Evolutionary conservation across 2,329 filamentous ascomycete species (phyloP), one percentile per base, ranked within the genome.

Genomic region (Alternaria gaisen): DNA sequence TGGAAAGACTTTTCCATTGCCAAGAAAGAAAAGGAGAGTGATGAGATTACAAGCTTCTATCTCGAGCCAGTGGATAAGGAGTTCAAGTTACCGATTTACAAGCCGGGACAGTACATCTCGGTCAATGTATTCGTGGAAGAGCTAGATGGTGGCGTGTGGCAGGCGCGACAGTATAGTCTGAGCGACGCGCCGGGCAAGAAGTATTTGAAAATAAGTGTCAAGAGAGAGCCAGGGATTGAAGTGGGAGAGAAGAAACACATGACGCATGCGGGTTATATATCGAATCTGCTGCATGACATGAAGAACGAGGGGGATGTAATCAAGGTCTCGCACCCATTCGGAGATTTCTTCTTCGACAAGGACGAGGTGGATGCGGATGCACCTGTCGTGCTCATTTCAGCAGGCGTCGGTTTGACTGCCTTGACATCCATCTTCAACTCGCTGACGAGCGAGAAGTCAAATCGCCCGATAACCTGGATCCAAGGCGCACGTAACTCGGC

Each of bases 71-170:
- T 86, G 7, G 88, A 92, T 64, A 83, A 83, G 43, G 83, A 82
- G 38, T 77, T 84, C 64, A 80, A 81, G n/a, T 80, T 93, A 41
- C 90, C 90, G 0, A 44, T 72, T 0, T 93, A 87, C 81, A 82
- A 85, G 58, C 90, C 91, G 0, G 91, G 91, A 36, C 90, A 93
- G 77, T 93, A 92, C 72, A 84, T 91, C 61, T 90, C 88, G 0
- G 79, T 92, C 47, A 84, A 85, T 51, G 76, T 89, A 8, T 81
- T 84, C 51, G 83, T 91, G 0, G 85, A 86, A 1, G 72, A 76
- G 61, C 53, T 78, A 14, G 68, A 76, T 8, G 73, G 71, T 10
- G 85, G 86, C n/a, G 83, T 87, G 72, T 79, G 83, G 65, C 91
- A 93, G 77, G 84, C 87, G 18, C 83, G 90, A 32, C 91, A 93